Evolutionary conservation across 257 asterid genomes (phyloP).

Genomic region (Petunia secreta): DNA sequence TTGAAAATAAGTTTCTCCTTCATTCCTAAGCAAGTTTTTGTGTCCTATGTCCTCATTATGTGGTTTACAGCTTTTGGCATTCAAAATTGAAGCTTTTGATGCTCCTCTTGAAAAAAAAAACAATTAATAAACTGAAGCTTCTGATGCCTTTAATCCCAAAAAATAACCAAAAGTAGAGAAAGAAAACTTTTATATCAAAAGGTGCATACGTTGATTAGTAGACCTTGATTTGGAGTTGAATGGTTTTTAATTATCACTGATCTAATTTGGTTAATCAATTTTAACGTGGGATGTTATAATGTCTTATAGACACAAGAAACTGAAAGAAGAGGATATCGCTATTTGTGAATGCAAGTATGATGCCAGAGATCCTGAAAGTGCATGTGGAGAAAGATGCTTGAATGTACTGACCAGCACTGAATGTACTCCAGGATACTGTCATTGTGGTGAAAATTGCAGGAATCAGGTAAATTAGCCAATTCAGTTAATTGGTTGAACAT

Average conservation of each 20-base stretch:
- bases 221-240: not conserved
- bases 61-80: not conserved
- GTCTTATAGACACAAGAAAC: slow-evolving; percentile 55
- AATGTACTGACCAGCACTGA: slow-evolving; percentile 89
- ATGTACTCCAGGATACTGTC: slow-evolving; percentile 87
- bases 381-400: slow-evolving; percentile 93
- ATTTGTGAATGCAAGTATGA: slow-evolving; percentile 79
- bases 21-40: not conserved
- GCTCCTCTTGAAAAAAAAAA: not conserved
- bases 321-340: slow-evolving; percentile 79
- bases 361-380: slow-evolving; percentile 64
- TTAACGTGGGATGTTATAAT: slow-evolving; percentile 20
- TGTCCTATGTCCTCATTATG: not conserved
- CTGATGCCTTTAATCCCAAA: slow-evolving; percentile 16
- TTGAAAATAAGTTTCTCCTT: not conserved
- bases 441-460: slow-evolving; percentile 66
- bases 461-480: slow-evolving; percentile 64
- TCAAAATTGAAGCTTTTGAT: not conserved
- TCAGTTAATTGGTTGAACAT: not conserved
- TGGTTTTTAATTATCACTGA: not conserved
- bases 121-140: not conserved
- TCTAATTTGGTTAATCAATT: slow-evolving; percentile 11
- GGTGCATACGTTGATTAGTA: slow-evolving; percentile 4
- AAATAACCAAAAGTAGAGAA: not conserved
- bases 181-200: not conserved